Conservation (phyloP, 352 stramenopile genomes). For the Thraustotheca clavata region DNA sequence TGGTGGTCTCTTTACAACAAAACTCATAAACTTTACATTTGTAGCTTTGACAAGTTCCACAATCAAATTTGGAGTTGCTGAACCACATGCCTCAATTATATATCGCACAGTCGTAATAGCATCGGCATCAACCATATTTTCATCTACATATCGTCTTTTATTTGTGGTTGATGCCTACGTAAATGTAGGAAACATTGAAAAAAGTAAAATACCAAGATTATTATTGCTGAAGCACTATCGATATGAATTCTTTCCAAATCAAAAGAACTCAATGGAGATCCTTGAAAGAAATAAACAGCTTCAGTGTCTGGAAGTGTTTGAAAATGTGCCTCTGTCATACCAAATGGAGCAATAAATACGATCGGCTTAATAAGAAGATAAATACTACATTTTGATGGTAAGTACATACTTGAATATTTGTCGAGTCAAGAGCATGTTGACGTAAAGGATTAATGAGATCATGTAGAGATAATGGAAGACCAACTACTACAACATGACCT, state of each 20-base stretch:
- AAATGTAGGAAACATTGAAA: not conserved
- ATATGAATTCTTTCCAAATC: conserved; percentile 70
- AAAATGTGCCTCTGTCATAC: conserved; percentile 18
- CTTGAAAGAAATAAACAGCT: conserved; percentile 53
- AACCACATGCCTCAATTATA: conserved; percentile 72
- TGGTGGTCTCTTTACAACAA: conserved; percentile 6
- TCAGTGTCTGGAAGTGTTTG: conserved; percentile 6
- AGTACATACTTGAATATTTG: not conserved
- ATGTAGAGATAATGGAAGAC: conserved; percentile 9
- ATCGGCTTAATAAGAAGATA: not conserved
- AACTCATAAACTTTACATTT: conserved; percentile 74
- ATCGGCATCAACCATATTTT: conserved; percentile 76
- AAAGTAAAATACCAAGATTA: conserved; percentile 55
- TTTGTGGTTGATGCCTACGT: not conserved
- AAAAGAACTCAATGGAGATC: conserved; percentile 65
- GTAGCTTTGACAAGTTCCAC: conserved; percentile 64
- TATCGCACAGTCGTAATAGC: conserved; percentile 76
- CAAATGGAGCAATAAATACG: conserved; percentile 19
- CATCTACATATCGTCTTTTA: conserved; percentile 39
- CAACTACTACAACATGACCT: conserved; percentile 17
- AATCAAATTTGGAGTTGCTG: conserved; percentile 44
- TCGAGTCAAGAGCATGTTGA: not conserved
- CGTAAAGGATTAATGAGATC: conserved; percentile 15
- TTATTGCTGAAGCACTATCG: conserved; percentile 39
- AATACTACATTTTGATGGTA: not conserved